Evolutionary conservation across 345 rosid species (phyloP).

Genomic region (Pugionium dolabratum): DNA sequence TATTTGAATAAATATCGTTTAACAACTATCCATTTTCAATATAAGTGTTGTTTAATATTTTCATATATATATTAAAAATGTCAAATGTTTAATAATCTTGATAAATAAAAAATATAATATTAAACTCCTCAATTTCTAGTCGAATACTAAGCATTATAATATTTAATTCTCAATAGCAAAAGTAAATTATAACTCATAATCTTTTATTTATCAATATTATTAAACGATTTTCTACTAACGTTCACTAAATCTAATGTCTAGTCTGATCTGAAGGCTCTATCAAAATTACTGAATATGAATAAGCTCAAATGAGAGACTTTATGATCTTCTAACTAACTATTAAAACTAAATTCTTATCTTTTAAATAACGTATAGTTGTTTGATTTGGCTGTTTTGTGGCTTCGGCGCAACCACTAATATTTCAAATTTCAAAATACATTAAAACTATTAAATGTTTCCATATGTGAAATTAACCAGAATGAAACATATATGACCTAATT

Average conservation of each 20-base stretch:
- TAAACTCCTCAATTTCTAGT: too few relatives aligned
- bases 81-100: too few relatives aligned
- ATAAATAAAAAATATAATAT: too few relatives aligned
- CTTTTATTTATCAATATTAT: neutral
- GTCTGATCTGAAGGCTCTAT: neutral
- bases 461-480: conserved; percentile 33
- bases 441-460: neutral
- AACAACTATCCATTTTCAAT: too few relatives aligned
- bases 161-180: too few relatives aligned
- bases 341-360: neutral
- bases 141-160: too few relatives aligned
- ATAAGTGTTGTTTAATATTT: too few relatives aligned
- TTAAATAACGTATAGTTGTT: neutral
- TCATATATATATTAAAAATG: too few relatives aligned
- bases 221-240: neutral
- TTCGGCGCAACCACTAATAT: conserved; percentile 7
- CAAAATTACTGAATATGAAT: neutral
- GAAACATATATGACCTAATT: conserved; percentile 23
- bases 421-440: neutral
- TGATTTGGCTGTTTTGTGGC: neutral
- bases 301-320: neutral
- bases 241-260: neutral
- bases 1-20: too few relatives aligned
- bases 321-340: neutral
- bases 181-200: neutral